These are phyloP conservation scores for Starmerella davenportii DNA, from an alignment of 805 yeast genomes.

Conservation along the genomic window DNA sequence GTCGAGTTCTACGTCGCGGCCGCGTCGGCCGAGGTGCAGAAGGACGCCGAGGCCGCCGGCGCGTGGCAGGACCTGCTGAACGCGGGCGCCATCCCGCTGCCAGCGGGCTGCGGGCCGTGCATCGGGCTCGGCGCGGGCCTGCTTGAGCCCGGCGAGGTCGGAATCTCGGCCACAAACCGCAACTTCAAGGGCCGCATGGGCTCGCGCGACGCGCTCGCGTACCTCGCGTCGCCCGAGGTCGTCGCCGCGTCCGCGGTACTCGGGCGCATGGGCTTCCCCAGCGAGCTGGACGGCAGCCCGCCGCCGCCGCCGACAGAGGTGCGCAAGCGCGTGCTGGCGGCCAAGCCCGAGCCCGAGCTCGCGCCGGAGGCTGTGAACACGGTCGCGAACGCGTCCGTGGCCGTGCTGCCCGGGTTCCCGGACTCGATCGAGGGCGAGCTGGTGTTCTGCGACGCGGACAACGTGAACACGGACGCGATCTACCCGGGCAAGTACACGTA, in stretches of 20 bases:
- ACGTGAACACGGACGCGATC: constrained; percentile 88
- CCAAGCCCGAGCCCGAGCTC: constrained; percentile 19
- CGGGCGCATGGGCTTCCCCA: constrained; percentile 87
- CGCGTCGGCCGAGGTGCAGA: constrained; percentile 83
- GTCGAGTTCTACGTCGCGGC: constrained; percentile 97
- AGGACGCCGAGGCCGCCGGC: constrained; percentile 77
- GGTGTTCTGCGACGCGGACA: constrained; percentile 87
- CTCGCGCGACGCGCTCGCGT: constrained; percentile 86
- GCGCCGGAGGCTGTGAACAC: constrained; percentile 21
- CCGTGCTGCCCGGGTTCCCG: constrained; percentile 82
- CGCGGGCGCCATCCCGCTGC: constrained; percentile 88
- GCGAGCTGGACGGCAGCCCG: constrained; percentile 49
- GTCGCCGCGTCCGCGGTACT: constrained; percentile 97
- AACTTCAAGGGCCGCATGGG: constrained; percentile 99
- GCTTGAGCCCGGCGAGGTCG: constrained; percentile 88
- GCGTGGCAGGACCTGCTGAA: constrained; percentile 80
- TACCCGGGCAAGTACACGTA: constrained; percentile 98
- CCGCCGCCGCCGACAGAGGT: constrained; percentile 35
- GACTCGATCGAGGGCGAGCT: constrained; percentile 75
- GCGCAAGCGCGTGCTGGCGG: constrained; percentile 25
- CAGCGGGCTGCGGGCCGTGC: constrained; percentile 99
- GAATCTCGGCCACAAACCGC: constrained; percentile 95
- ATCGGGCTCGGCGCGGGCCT: constrained; percentile 93
- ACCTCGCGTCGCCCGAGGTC: constrained; percentile 90
- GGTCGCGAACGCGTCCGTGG: constrained; percentile 26